Conservation (phyloP, 2,329 filamentous ascomycete species). For the Aspergillus sp. region DNA sequence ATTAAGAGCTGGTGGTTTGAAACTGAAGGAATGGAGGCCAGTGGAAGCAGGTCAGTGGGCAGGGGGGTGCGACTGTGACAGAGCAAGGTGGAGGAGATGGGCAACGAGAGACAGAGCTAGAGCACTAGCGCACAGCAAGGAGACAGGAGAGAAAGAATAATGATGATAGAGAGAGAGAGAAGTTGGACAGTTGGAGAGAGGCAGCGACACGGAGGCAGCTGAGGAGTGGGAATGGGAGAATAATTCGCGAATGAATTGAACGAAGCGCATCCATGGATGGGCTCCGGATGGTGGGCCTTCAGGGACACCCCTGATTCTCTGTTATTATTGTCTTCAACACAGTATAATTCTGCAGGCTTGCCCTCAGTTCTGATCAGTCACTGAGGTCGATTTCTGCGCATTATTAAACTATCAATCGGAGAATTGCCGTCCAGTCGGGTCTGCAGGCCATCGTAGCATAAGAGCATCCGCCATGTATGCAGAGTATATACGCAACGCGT, state of each 20-base stretch:
- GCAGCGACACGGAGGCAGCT: background rate
- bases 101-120: constrained; percentile 4
- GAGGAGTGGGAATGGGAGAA: background rate
- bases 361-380: too few species aligned
- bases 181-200: background rate
- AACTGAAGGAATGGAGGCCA: constrained; percentile 8
- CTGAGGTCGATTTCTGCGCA: too few species aligned
- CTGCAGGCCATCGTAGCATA: too few species aligned
- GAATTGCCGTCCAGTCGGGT: too few species aligned
- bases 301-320: background rate
- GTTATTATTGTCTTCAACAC: background rate
- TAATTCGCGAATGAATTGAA: background rate
- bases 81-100: background rate
- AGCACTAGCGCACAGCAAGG: background rate
- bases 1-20: constrained; percentile 3
- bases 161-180: background rate
- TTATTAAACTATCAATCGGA: too few species aligned
- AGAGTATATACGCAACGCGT: background rate
- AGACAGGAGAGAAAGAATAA: background rate
- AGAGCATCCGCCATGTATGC: background rate
- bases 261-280: constrained; percentile 1
- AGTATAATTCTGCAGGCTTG: too few species aligned
- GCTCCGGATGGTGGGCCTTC: background rate
- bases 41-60: background rate
- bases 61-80: background rate